Evolutionary conservation across 257 asterid genomes (phyloP).

Genomic region (Sherardia arvensis): DNA sequence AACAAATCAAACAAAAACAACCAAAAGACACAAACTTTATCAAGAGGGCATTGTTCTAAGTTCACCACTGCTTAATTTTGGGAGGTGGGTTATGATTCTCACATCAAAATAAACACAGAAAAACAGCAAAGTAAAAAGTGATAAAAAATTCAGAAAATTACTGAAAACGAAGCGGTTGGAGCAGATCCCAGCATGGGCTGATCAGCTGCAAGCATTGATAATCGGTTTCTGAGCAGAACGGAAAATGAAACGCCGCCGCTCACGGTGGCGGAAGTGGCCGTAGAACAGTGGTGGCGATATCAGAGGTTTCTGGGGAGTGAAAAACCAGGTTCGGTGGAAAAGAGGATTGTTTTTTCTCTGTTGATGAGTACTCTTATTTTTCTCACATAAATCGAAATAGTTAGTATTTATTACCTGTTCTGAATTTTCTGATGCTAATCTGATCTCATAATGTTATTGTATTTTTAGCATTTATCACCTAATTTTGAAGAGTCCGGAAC

Average conservation of each 20-base stretch:
- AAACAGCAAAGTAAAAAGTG: not conserved
- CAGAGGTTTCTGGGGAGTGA: conserved; percentile 2
- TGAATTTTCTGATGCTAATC: not conserved
- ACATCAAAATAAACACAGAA: not conserved
- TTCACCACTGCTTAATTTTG: not conserved
- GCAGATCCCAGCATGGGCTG: conserved; percentile 12
- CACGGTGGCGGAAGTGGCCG: not conserved
- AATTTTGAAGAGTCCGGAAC: not conserved
- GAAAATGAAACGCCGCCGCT: not conserved
- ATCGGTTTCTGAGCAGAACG: not conserved
- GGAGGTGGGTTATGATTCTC: not conserved
- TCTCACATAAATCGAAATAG: not conserved
- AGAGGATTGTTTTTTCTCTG: not conserved
- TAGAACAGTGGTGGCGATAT: not conserved
- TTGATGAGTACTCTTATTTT: not conserved
- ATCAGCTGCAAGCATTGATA: conserved; percentile 3
- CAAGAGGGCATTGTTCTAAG: not conserved
- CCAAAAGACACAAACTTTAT: not conserved
- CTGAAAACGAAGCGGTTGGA: not conserved
- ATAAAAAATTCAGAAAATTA: not conserved
- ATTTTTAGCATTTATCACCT: not conserved
- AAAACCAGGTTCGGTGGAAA: not conserved
- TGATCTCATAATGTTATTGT: not conserved
- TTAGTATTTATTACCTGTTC: not conserved
- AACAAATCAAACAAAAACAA: not conserved